Conservation (phyloP, 768 basidiomycete genomes). For the Tulasnella sp. region DNA sequence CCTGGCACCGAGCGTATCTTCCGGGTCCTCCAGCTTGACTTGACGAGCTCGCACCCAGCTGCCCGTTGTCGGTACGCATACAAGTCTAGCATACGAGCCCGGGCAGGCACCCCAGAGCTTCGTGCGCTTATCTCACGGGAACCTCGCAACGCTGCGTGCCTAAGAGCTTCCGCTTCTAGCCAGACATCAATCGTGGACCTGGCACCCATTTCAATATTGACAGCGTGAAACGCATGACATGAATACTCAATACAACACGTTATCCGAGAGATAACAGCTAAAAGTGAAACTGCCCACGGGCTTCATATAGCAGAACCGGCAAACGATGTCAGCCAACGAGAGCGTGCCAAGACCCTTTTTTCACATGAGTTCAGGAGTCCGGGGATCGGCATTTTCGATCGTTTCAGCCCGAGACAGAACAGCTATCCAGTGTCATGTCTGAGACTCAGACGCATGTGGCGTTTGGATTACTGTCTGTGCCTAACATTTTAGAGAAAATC, state of each 20-base stretch:
- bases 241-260: not conserved
- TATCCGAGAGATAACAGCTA: not conserved
- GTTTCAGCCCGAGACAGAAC: not conserved
- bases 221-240: not conserved
- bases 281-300: not conserved
- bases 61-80: too few species aligned
- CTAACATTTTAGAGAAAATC: too few species aligned
- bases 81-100: too few species aligned
- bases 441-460: not conserved
- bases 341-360: not conserved
- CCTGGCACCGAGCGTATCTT: too few species aligned
- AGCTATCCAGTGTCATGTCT: not conserved
- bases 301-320: not conserved
- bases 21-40: too few species aligned
- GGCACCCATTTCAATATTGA: not conserved
- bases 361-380: not conserved
- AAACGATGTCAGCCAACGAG: too few species aligned
- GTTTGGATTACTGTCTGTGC: too few species aligned
- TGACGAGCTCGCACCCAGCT: too few species aligned
- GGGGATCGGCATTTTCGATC: not conserved
- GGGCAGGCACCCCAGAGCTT: too few species aligned
- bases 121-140: too few species aligned
- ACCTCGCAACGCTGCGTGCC: not conserved
- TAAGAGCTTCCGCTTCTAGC: not conserved
- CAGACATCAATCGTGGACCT: not conserved